Evolutionary conservation across 352 stramenopile genomes (phyloP), one percentile per base, ranked within the genome.

Genomic region (Pythium rhizo-oryzae): DNA sequence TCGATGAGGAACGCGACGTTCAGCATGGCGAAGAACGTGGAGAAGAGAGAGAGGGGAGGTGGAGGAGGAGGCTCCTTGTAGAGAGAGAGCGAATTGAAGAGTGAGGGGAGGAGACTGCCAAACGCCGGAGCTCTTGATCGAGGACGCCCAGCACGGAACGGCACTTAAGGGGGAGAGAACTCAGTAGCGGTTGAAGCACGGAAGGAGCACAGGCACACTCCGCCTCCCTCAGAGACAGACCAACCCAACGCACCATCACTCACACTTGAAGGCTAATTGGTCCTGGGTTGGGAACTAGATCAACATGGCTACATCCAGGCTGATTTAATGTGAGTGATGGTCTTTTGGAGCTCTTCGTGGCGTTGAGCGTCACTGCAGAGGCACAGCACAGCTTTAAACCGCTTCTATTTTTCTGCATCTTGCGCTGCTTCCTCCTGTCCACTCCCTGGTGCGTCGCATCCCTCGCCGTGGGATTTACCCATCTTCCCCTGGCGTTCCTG

Each of bases 1-100:
- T 90, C 83, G 69, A 91, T 74, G 23, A 90, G 66, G 73, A 91
- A 90, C 25, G 70, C 83, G 64, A 91, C 68, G 78, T 90, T 90
- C 43, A 90, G 35, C 83, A 91, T 91, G 50, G 28, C 59, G 55
- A 21, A n/a, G 19, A 49, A 8, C 2, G n/a, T 46, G 19, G 18
- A 24, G 35, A 28, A 30, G 60, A 24, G n/a, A 24, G n/a, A 46
- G 53, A 21, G 21, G 11, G 39, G 13, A 23, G 21, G 35, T 41
- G 8, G 35, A 15, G 1, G n/a, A n/a, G n/a, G 35, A 15, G 12
- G 35, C 35, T 41, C 35, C 35, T 49, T 25, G n/a, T 19, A 19
- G 21, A 39, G 28, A 44, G 19, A 30, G 21, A 49, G 54, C 13
- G 23, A 43, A 46, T 70, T 59, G 21, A 12, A 53, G 54, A 59